Conservation (phyloP, 805 yeast genomes). For the Kodamaea hsintzibuensis region DNA sequence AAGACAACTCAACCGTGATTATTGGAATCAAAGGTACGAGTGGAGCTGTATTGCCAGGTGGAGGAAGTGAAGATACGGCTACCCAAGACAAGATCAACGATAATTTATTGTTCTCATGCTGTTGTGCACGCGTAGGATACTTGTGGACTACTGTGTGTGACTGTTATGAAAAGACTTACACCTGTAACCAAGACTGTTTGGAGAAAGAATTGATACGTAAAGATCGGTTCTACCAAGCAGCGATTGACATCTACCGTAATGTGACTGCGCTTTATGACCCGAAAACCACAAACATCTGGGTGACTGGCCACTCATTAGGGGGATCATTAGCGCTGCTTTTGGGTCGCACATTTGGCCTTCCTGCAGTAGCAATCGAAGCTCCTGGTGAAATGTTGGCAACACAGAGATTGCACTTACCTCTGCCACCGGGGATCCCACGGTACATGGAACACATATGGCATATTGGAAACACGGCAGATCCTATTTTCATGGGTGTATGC, state of each 20-base stretch:
- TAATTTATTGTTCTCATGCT: slow-evolving; percentile 87
- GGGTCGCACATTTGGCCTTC: slow-evolving; percentile 88
- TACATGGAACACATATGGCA: slow-evolving; percentile 89
- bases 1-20: slow-evolving; percentile 61
- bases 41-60: slow-evolving; percentile 62
- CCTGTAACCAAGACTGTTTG: slow-evolving; percentile 85
- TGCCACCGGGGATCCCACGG: slow-evolving; percentile 85
- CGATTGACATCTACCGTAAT: slow-evolving; percentile 71
- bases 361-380: slow-evolving; percentile 87
- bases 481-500: slow-evolving; percentile 94
- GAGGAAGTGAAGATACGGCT: slow-evolving; percentile 65
- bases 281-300: slow-evolving; percentile 68
- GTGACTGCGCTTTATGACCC: slow-evolving; percentile 69
- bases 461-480: slow-evolving; percentile 96
- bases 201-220: slow-evolving; percentile 71
- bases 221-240: slow-evolving; percentile 83
- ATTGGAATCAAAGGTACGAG: slow-evolving; percentile 90
- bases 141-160: slow-evolving; percentile 96
- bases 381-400: slow-evolving; percentile 91
- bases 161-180: slow-evolving; percentile 79
- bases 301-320: slow-evolving; percentile 94
- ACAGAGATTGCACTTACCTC: slow-evolving; percentile 81
- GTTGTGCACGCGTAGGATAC: slow-evolving; percentile 91
- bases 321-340: slow-evolving; percentile 80
- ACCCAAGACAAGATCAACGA: slow-evolving; percentile 83